phyloP scores from a whole-genome alignment of 164 flowering plant genomes.

The Warburgia ugandensis region DNA sequence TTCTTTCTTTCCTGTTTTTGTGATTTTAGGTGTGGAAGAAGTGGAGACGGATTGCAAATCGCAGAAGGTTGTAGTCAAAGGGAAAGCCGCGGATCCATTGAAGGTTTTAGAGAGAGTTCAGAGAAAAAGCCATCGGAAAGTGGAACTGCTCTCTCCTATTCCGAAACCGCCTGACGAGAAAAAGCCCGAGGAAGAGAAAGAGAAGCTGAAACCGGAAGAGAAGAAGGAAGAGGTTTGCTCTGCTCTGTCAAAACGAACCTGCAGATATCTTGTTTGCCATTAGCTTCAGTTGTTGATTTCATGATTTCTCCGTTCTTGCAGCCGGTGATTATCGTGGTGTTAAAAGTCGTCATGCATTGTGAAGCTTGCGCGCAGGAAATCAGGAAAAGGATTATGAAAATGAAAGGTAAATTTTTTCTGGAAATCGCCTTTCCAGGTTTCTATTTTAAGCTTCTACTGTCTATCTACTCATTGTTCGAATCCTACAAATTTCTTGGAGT shows the following conservation, averaged over 20 bases:
- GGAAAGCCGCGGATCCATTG: slow-evolving; percentile 13
- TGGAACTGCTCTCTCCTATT: slow-evolving; percentile 11
- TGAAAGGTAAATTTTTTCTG: slow-evolving; percentile 92
- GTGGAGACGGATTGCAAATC: slow-evolving; percentile 13
- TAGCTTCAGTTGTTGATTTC: background rate
- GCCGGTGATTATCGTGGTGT: slow-evolving; percentile 50
- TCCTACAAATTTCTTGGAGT: too few species aligned
- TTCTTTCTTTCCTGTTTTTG: background rate
- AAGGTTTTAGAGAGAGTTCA: slow-evolving; percentile 10
- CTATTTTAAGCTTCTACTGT: too few species aligned
- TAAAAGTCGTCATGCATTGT: slow-evolving; percentile 85
- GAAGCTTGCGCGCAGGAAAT: slow-evolving; percentile 77
- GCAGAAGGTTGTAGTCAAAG: slow-evolving; percentile 10
- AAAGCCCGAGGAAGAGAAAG: slow-evolving; percentile 22
- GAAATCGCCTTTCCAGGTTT: too few species aligned
- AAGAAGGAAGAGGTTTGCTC: slow-evolving; percentile 14
- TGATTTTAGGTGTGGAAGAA: slow-evolving; percentile 9
- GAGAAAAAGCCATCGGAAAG: slow-evolving; percentile 13
- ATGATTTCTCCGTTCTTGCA: slow-evolving; percentile 9
- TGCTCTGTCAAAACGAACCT: background rate
- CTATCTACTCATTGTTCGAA: too few species aligned
- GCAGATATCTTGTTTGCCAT: background rate
- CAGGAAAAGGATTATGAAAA: slow-evolving; percentile 58
- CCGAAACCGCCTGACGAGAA: slow-evolving; percentile 13
- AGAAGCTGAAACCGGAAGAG: slow-evolving; percentile 11